These are phyloP conservation scores for Mesembryanthemum crystallinum DNA, from an alignment of 148 eudicot genomes.

Conservation along the genomic window DNA sequence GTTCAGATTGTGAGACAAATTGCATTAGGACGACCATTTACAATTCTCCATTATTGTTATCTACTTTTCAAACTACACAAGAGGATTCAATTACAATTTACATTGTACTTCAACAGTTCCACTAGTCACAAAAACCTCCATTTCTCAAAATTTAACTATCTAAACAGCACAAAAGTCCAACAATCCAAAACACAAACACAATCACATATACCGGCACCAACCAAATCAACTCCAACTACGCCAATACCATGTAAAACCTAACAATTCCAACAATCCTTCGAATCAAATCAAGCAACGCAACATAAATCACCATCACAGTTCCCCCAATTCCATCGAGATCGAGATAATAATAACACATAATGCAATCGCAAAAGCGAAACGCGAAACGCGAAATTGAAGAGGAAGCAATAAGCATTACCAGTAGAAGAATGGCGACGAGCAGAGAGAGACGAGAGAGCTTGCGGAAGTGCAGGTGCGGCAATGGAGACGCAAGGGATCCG, in stretches of 20 bases:
- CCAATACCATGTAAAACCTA: background rate
- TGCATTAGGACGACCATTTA: too few species aligned
- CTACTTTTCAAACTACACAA: too few species aligned
- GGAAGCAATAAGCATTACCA: slow-evolving; percentile 21
- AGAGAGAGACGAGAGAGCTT: slow-evolving; percentile 19
- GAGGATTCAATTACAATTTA: too few species aligned
- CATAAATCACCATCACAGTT: background rate
- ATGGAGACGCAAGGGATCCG: background rate
- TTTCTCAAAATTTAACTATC: too few species aligned
- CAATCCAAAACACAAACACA: background rate
- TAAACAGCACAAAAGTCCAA: background rate
- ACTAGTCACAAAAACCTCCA: too few species aligned
- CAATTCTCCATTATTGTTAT: too few species aligned
- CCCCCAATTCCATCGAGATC: background rate
- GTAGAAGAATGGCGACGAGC: slow-evolving; percentile 19
- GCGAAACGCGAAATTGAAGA: background rate
- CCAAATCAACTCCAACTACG: background rate
- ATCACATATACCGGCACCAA: background rate
- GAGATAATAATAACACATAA: background rate
- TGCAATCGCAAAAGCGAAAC: background rate
- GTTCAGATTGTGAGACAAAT: too few species aligned
- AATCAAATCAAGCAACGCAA: slow-evolving; percentile 1
- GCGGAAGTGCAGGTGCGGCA: background rate
- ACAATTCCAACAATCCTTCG: background rate
- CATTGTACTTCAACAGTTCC: too few species aligned